These are phyloP conservation scores for Pestalotiopsis fici DNA, from an alignment of 2,329 filamentous ascomycete genomes.

Conservation along the genomic window DNA sequence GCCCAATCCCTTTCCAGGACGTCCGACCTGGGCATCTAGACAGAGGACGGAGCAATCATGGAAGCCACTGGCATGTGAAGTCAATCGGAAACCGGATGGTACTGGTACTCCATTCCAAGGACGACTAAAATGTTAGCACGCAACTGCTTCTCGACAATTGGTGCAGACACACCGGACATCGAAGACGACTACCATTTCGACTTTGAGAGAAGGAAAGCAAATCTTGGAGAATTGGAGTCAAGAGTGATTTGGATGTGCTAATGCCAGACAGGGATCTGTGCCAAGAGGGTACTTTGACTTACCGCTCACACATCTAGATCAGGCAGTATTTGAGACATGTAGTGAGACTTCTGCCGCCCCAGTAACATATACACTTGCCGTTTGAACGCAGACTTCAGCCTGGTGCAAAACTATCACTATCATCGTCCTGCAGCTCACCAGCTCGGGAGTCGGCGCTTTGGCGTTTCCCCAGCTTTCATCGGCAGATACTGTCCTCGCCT, in stretches of 20 bases:
- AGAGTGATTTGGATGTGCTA: background rate
- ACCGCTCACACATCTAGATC: background rate
- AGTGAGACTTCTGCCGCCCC: too few species aligned
- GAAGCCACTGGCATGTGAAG: background rate
- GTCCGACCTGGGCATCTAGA: background rate
- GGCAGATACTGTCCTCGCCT: too few species aligned
- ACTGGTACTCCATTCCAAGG: background rate
- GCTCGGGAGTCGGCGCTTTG: too few species aligned
- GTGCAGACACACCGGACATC: background rate
- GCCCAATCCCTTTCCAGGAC: background rate
- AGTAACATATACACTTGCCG: too few species aligned
- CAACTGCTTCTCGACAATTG: background rate
- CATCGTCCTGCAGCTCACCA: too few species aligned
- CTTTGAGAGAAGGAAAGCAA: background rate
- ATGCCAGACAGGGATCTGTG: background rate
- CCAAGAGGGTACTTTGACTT: background rate
- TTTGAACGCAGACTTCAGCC: too few species aligned
- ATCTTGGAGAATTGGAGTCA: background rate
- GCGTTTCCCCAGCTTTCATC: too few species aligned
- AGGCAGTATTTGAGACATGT: background rate
- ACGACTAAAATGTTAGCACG: background rate
- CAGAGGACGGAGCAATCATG: background rate
- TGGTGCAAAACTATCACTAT: too few species aligned
- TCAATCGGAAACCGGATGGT: background rate
- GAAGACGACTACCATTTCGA: background rate